phyloP scores from a whole-genome alignment of 768 basidiomycete species.

The Pholiota conissans region DNA sequence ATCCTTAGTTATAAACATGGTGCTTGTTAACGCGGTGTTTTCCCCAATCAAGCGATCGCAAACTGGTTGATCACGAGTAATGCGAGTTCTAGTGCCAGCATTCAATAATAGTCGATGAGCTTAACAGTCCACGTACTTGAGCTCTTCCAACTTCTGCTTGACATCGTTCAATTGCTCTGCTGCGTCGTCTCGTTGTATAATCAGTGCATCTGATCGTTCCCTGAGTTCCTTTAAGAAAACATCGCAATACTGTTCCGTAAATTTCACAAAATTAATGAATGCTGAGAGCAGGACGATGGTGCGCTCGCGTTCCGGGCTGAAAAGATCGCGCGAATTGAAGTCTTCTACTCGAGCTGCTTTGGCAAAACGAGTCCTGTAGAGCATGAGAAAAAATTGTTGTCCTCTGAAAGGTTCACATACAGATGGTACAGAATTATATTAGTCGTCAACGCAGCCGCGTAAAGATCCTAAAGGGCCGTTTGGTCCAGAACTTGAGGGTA shows the following conservation, averaged over 20 bases:
- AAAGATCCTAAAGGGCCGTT: constrained; percentile 56
- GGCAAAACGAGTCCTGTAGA: constrained; percentile 63
- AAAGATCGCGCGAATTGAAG: constrained; percentile 76
- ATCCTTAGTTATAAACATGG: constrained; percentile 71
- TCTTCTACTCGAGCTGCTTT: constrained; percentile 72
- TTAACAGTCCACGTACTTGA: constrained; percentile 48
- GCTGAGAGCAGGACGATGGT: constrained; percentile 78
- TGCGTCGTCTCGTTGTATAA: constrained; percentile 63
- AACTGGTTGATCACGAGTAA: constrained; percentile 68
- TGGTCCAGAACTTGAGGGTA: not conserved
- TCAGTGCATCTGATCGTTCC: constrained; percentile 53
- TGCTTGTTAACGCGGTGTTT: constrained; percentile 60
- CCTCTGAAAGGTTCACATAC: constrained; percentile 35
- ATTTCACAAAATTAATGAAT: constrained; percentile 93
- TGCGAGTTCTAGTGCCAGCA: constrained; percentile 47
- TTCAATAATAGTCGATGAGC: not conserved
- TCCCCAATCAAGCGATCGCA: constrained; percentile 59
- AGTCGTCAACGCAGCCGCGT: constrained; percentile 53
- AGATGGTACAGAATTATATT: constrained; percentile 73
- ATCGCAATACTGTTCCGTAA: constrained; percentile 71
- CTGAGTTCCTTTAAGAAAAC: constrained; percentile 62
- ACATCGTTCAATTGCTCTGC: constrained; percentile 46
- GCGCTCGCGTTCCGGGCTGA: constrained; percentile 70
- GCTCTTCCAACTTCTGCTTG: constrained; percentile 48
- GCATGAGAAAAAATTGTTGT: not conserved